A percentile compares a stretch with the other conserved stretches of the same genome.
These are phyloP conservation scores for Trichosanthes truncata DNA, from an alignment of 306 rosid species.

Conservation along the genomic window DNA sequence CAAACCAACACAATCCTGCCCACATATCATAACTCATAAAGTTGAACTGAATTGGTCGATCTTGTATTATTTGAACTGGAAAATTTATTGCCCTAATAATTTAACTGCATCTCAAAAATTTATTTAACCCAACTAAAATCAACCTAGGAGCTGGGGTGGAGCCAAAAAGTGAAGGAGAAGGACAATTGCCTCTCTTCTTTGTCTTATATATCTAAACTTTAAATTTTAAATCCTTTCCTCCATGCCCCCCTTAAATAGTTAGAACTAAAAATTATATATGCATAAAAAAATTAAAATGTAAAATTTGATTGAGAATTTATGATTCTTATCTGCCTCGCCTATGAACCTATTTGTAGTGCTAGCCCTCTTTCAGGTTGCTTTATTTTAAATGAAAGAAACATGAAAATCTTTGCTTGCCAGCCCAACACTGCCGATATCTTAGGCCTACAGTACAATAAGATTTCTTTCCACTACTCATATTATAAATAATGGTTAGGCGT, in stretches of 20 bases:
- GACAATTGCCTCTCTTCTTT: not conserved
- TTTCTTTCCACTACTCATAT: not conserved
- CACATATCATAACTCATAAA: not conserved
- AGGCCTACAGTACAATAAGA: not conserved
- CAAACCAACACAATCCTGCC: not conserved
- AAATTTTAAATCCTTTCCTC: not conserved
- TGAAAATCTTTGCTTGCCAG: conserved; percentile 11
- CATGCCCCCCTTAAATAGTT: not conserved
- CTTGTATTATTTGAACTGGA: not conserved
- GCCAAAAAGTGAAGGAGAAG: not conserved
- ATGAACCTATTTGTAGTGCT: not conserved
- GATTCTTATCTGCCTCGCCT: not conserved
- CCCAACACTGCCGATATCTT: not conserved
- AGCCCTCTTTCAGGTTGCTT: not conserved
- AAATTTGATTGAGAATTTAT: not conserved
- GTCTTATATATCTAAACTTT: not conserved
- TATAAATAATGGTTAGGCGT: conserved; percentile 2
- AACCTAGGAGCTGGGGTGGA: not conserved
- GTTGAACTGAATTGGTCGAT: not conserved
- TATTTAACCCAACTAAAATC: not conserved
- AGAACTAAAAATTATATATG: not conserved
- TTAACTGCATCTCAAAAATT: not conserved
- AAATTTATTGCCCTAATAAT: not conserved
- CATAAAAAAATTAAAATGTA: not conserved
- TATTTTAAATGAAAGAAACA: not conserved